These are phyloP conservation scores for Tetradesmus lagerheimii DNA, from an alignment of 139 green algal genomes.

Conservation along the genomic window DNA sequence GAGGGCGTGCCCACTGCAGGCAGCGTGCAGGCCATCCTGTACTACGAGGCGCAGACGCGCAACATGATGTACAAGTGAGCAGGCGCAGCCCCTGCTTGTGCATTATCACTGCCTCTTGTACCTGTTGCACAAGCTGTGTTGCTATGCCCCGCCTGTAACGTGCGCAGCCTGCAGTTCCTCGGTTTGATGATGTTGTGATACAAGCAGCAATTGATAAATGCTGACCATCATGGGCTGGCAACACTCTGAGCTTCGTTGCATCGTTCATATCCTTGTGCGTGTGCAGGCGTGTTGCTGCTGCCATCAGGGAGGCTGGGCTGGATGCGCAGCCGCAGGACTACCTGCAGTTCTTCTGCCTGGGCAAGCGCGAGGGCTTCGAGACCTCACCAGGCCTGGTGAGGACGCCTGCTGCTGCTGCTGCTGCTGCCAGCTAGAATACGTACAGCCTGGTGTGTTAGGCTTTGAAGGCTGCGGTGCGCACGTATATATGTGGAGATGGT, in stretches of 20 bases:
- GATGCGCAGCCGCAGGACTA: constrained; percentile 67
- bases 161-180: too few species aligned
- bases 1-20: constrained; percentile 61
- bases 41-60: constrained; percentile 67
- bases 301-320: constrained; percentile 5
- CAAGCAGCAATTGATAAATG: too few species aligned
- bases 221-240: too few species aligned
- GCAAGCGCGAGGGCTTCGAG: constrained; percentile 49
- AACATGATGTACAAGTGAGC: constrained; percentile 69
- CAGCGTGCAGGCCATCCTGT: constrained; percentile 71
- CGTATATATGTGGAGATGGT: too few species aligned
- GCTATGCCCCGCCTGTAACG: too few species aligned
- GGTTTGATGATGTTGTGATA: too few species aligned
- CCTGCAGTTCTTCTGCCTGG: constrained; percentile 79
- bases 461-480: too few species aligned
- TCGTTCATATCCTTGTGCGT: constrained; percentile 6
- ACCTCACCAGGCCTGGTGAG: neutral
- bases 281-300: constrained; percentile 46
- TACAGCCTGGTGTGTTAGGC: too few species aligned
- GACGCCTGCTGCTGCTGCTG: neutral
- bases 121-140: too few species aligned
- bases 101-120: neutral
- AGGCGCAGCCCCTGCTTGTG: neutral
- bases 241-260: neutral
- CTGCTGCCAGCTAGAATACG: neutral